Evolutionary conservation across 1,284 basidiomycete genomes (phyloP), one percentile per base, ranked within the genome.

Genomic region (Chalciporus piperatoides): DNA sequence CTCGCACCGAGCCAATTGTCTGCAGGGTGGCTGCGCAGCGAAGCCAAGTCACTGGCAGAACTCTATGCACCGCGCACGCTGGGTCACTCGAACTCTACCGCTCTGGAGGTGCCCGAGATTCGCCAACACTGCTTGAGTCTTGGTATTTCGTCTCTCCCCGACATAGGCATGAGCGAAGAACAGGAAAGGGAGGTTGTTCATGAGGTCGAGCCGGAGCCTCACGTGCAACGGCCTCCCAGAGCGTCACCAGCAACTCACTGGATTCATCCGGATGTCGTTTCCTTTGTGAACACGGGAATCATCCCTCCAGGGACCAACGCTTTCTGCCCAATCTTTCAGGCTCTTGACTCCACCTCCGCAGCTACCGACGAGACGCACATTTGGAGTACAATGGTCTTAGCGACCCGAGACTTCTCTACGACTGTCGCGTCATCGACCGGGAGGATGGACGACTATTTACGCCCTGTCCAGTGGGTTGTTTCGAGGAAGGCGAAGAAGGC

Each of bases 181-280:
- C 77, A 79, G 50, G 78, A 80, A 45, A 63, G 75, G 12, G 78
- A 80, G 53, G 62, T 79, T 2, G 55, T 53, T 8, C 71, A 74
- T 25, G 77, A 79, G 55, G 58, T 67, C 1, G 74, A 77, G 52
- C 60, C 56, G 3, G 75, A 78, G 53, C 63, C 59, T 4, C 61
- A 77, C 37, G 52, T 70, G 1, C 61, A 76, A 49, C 57, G 65
- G 1, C 71, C 75, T 5, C 55, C 54, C 0, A 58, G 38, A 42
- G 55, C 42, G 0, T 9, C n/a, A 9, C 53, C 70, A 0, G 64
- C 60, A 1, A 9, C 0, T 1, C 70, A 71, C 40, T 25, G 25
- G 0, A 10, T 69, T 7, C 56, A 62, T 35, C 19, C 6, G 7
- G 57, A 59, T 12, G 56, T 71, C 10, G 7, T 21, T 11, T 0